Evolutionary conservation across 352 stramenopile genomes (phyloP).

Genomic region (Halophytophthora polymorphica): DNA sequence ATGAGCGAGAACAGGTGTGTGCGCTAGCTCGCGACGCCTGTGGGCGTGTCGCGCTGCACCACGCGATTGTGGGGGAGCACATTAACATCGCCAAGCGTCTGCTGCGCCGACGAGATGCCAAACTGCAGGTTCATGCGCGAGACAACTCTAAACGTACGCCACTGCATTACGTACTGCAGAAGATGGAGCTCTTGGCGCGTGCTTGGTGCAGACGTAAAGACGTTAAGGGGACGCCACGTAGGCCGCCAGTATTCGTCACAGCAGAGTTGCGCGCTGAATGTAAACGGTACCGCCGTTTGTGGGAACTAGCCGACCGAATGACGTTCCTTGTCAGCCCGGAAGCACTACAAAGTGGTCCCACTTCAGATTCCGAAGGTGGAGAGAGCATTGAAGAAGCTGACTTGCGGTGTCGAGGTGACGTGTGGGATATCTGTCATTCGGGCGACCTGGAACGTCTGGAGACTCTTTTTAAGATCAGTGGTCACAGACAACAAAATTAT

Average conservation of each 20-base stretch:
- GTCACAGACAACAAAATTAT: slow-evolving; percentile 3
- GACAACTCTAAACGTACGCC: slow-evolving; percentile 41
- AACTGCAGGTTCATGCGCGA: slow-evolving; percentile 31
- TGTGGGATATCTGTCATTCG: slow-evolving; percentile 42
- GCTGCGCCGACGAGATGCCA: slow-evolving; percentile 29
- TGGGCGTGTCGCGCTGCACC: slow-evolving; percentile 49
- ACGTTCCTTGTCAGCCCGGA: slow-evolving; percentile 11
- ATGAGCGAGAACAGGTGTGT: slow-evolving; percentile 7
- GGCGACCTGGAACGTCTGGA: slow-evolving; percentile 41
- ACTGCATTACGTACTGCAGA: slow-evolving; percentile 48
- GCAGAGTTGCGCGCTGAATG: slow-evolving; percentile 13
- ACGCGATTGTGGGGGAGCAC: slow-evolving; percentile 43
- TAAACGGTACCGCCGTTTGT: slow-evolving; percentile 32
- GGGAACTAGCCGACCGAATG: slow-evolving; percentile 38
- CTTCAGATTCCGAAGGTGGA: not conserved
- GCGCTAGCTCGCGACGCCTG: slow-evolving; percentile 30
- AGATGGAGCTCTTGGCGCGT: slow-evolving; percentile 28
- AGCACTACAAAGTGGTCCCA: slow-evolving; percentile 1
- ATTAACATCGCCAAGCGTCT: slow-evolving; percentile 29
- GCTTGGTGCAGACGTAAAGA: not conserved
- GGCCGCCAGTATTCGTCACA: not conserved
- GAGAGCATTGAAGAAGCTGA: slow-evolving; percentile 28
- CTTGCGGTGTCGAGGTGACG: slow-evolving; percentile 36
- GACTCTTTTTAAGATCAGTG: slow-evolving; percentile 29
- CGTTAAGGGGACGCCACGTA: not conserved